phyloP scores from a whole-genome alignment of 140 eudicot genomes.

The Bidens hawaiensis region DNA sequence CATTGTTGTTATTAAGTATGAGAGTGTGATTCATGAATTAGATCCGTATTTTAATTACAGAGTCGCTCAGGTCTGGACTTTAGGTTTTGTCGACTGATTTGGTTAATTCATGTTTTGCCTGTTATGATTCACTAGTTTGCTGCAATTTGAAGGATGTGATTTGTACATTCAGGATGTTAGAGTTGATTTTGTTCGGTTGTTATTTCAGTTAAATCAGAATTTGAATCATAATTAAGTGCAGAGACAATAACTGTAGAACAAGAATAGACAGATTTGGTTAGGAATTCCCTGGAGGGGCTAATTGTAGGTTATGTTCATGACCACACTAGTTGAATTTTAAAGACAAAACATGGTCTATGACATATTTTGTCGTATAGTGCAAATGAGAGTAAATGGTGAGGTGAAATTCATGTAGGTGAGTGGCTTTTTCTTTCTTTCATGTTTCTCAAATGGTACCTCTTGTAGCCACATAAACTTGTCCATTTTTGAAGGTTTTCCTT shows the following conservation, averaged over 20 bases:
- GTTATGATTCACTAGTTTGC: too few relatives aligned
- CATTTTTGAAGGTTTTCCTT: not conserved
- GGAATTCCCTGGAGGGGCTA: too few relatives aligned
- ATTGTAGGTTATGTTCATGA: constrained; percentile 1
- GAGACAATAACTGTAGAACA: not conserved
- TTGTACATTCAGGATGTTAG: too few relatives aligned
- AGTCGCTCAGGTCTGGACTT: too few relatives aligned
- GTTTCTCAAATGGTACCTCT: not conserved
- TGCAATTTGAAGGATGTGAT: too few relatives aligned
- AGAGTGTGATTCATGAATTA: too few relatives aligned
- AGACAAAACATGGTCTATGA: constrained; percentile 1
- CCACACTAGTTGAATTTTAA: constrained; percentile 3
- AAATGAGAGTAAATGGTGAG: constrained; percentile 3
- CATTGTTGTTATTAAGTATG: too few relatives aligned
- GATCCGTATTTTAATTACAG: too few relatives aligned
- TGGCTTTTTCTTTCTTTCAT: constrained; percentile 1
- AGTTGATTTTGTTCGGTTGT: too few relatives aligned
- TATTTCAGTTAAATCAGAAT: not conserved
- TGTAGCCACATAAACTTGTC: not conserved
- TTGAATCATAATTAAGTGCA: not conserved
- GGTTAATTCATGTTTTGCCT: too few relatives aligned
- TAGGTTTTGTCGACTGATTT: too few relatives aligned
- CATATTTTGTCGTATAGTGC: not conserved
- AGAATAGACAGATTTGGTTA: not conserved
- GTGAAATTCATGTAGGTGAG: constrained; percentile 5